A percentile compares a stretch with the other conserved stretches of the same genome.
phyloP scores from a whole-genome alignment of 2,329 filamentous ascomycete genomes.

The Hymenoscyphus scutula region DNA sequence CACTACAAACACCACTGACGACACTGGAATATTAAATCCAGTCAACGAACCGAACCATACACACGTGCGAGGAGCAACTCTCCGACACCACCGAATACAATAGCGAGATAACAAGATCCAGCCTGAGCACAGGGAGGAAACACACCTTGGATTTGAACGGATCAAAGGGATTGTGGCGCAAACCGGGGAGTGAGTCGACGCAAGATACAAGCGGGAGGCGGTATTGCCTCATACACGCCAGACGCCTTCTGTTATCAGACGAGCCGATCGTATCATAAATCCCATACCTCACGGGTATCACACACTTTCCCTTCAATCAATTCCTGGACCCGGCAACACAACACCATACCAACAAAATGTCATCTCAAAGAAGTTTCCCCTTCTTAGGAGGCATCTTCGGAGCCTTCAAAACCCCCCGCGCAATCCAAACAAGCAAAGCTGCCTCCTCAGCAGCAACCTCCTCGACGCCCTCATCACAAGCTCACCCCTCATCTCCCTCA shows the following conservation, averaged over 20 bases:
- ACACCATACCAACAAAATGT: conserved; percentile 21
- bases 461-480: conserved; percentile 13
- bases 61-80: not conserved
- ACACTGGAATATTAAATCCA: not conserved
- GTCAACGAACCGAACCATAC: not conserved
- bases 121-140: not conserved
- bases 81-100: not conserved
- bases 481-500: conserved; percentile 23
- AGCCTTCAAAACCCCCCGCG: conserved; percentile 35
- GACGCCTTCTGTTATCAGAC: not conserved
- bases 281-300: not conserved
- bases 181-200: not conserved
- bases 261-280: not conserved
- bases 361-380: conserved; percentile 32
- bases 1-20: not conserved
- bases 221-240: no score
- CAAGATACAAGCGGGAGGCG: not conserved
- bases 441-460: conserved; percentile 23
- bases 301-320: not conserved
- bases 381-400: conserved; percentile 38
- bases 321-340: not conserved
- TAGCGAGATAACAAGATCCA: not conserved
- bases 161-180: not conserved
- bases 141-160: not conserved
- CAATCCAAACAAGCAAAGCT: conserved; percentile 30